Conservation (phyloP, 441 rosid species). For the Isatis lusitanica region DNA sequence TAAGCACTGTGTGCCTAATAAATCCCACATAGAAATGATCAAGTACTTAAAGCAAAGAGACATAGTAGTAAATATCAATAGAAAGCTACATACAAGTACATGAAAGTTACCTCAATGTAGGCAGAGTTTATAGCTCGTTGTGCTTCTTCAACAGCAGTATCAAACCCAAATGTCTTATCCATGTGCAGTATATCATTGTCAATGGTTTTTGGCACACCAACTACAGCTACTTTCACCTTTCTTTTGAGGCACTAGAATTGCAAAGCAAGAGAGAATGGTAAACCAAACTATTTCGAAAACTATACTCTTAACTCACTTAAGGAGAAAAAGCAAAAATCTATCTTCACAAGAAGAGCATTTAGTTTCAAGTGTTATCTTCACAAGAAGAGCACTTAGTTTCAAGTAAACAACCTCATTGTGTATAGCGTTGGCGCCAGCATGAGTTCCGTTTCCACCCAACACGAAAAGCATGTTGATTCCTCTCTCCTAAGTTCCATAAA, state of each 20-base stretch:
- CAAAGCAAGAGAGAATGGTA: background rate
- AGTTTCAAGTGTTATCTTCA: slow-evolving; percentile 11
- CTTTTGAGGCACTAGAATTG: slow-evolving; percentile 67
- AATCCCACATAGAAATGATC: background rate
- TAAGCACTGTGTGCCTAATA: slow-evolving; percentile 92
- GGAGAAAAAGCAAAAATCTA: background rate
- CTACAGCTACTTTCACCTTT: slow-evolving; percentile 73
- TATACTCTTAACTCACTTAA: background rate
- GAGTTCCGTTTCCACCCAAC: slow-evolving; percentile 95
- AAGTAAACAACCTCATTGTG: slow-evolving; percentile 72
- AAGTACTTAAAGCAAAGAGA: slow-evolving; percentile 7
- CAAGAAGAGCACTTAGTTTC: background rate
- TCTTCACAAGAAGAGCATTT: background rate
- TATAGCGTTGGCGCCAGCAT: slow-evolving; percentile 96
- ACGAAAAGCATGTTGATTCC: slow-evolving; percentile 99
- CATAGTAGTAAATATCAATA: slow-evolving; percentile 5
- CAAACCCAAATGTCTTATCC: slow-evolving; percentile 98
- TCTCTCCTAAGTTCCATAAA: slow-evolving; percentile 56
- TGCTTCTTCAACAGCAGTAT: slow-evolving; percentile 98
- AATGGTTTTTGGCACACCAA: slow-evolving; percentile 97
- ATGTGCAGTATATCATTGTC: slow-evolving; percentile 94
- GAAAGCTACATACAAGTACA: background rate
- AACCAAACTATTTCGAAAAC: background rate
- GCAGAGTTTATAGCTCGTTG: slow-evolving; percentile 97
- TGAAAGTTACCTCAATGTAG: slow-evolving; percentile 79